Evolutionary conservation across 1,284 basidiomycete species (phyloP), one percentile per base, ranked within the genome.

Genomic region (Irpex rosettiformis): DNA sequence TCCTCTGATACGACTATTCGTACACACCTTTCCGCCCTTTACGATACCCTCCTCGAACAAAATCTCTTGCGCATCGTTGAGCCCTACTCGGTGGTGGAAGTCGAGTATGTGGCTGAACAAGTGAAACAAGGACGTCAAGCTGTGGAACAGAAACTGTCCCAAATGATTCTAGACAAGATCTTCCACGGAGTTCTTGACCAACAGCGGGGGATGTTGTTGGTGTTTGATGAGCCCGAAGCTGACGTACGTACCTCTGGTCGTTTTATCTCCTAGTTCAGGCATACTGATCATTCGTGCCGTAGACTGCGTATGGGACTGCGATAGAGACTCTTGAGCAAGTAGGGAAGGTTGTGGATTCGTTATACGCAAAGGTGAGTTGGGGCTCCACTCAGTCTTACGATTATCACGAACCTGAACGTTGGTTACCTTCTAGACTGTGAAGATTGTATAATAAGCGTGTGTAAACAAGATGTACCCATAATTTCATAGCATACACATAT

Each of bases 101-200:
- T 99, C 28, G 86, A 88, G 47, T 89, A 95, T 70, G 89, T 99
- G 11, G 94, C 96, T 2, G 83, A 93, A 70, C 80, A 87, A 61
- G 96, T 99, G 8, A 89, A 91, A 1, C 95, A 98, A 75, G 92
- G 91, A 11, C 77, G 93, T 45, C 88, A 94, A 68, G 89, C 88
- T n/a, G 94, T 99, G 4, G 97, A 99, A 75, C 84, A 89, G 22
- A 99, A 98, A 70, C 75, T 99, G 54, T 94, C 92, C 53, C 96
- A 98, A 72, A 98, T 99, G 96, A 98, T 99, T 63, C 77, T 99
- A 45, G 96, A 99, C 74, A 96, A 96, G 68, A 86, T 96, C 0
- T 86, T 99, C 67, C 85, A 94, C 64, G 96, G 96, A 4, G 95
- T 98, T 3, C 78, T 99, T 22, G 96, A 98, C 71, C 96, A 98